Base-by-base conservation (phyloP, 805 yeast species). In the Saccharomyces mikatae region DNA sequence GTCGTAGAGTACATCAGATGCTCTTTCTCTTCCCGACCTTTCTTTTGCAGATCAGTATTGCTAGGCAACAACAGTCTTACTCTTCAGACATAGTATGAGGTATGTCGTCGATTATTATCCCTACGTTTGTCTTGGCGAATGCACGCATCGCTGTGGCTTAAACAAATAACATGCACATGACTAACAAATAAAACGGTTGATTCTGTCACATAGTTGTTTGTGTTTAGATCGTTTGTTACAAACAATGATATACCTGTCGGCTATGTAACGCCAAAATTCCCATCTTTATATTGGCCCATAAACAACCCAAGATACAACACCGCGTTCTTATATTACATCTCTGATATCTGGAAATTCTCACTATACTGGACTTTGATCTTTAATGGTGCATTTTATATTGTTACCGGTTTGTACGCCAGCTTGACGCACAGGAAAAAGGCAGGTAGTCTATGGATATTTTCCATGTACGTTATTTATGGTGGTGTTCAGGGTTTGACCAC, bases 261-360 rank as follows among this genome's bases (percentile, higher is more conserved):
- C 31, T 92, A 92, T 70, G 72, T 74, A 11, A 75, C 84, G 0
- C 98, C 98, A 0, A 54, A 62, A 14, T 92, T 91, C 63, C 98
- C 98, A 4, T 83, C 95, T 2, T 69, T 92, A 30, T 78, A 76
- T 63, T 85, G 90, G 87, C 96, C 96, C 0, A 60, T 80, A 14
- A 67, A 71, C 11, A 64, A 71, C 36, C 68, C 73, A 1, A 63
- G 58, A 41, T 73, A 67, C 54, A 54, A 65, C 2, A 62, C 76
- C 5, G 77, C 89, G 36, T 82, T 78, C 59, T 78, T 92, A 4
- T 92, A 88, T 71, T 80, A 82, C 62, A 72, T 83, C 1, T 59
- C 66, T 17, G 97, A 89, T 62, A 81, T 92, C 14, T 91, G 96
- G 94, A 71, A 70, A 59, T 92, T 88, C 75, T 88, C 96, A 0